Evolutionary conservation across 768 basidiomycete species (phyloP).

Genomic region (Leccinum boreale): DNA sequence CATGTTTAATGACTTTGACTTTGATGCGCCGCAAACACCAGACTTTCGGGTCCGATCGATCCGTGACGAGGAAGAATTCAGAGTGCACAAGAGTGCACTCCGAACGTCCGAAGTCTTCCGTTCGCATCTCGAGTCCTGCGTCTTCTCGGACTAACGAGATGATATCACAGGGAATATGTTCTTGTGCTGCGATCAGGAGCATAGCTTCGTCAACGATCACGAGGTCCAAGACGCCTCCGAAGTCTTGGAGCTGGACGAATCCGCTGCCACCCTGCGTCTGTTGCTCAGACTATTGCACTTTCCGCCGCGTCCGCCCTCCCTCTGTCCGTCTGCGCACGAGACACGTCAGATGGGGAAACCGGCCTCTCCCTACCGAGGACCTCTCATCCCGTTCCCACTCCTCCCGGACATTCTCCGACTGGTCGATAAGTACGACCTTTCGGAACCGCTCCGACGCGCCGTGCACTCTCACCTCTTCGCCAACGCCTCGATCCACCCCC

Average conservation of each 20-base stretch:
- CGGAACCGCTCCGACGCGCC: constrained; percentile 39
- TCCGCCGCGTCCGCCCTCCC: constrained; percentile 46
- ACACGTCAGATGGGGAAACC: constrained; percentile 31
- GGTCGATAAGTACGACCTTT: constrained; percentile 65
- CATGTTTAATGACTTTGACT: constrained; percentile 24
- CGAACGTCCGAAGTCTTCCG: constrained; percentile 61
- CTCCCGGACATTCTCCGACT: constrained; percentile 54
- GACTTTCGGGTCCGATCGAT: constrained; percentile 57
- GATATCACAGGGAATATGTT: constrained; percentile 62
- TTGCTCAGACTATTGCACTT: constrained; percentile 57
- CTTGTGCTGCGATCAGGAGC: constrained; percentile 46
- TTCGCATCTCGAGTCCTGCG: constrained; percentile 33
- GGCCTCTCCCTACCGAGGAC: constrained; percentile 32
- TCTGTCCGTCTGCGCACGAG: constrained; percentile 24
- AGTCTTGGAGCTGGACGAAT: constrained; percentile 55
- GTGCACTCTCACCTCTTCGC: constrained; percentile 53
- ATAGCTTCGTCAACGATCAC: constrained; percentile 6
- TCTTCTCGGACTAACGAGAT: constrained; percentile 9
- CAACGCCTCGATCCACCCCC: constrained; percentile 46
- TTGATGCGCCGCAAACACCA: constrained; percentile 43
- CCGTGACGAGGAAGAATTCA: constrained; percentile 48
- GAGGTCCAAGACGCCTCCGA: constrained; percentile 25
- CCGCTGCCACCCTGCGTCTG: constrained; percentile 42
- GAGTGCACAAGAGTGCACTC: constrained; percentile 48
- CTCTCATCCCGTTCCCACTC: constrained; percentile 63